Percentiles rank a stretch among this genome's conserved stretches.
phyloP scores from a whole-genome alignment of 352 stramenopile species.

The Phytophthora constricta region DNA sequence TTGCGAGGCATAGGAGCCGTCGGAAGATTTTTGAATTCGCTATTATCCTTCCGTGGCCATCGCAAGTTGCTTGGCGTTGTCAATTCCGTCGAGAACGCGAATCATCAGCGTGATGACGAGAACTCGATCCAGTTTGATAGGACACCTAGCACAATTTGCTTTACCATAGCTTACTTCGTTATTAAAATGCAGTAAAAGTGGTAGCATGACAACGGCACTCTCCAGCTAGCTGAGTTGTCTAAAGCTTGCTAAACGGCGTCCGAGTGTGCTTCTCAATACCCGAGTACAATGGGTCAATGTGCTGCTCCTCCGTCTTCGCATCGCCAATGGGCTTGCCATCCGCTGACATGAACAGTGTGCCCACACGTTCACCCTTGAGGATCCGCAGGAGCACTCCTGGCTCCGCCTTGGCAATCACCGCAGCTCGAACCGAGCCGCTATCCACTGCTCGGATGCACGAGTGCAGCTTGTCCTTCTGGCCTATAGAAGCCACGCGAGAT shows the following conservation, averaged over 20 bases:
- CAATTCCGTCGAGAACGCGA: too few relatives aligned
- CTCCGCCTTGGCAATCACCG: constrained; percentile 73
- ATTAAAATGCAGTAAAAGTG: neutral
- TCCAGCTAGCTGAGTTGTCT: neutral
- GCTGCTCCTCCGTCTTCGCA: constrained; percentile 42
- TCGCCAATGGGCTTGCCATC: constrained; percentile 57
- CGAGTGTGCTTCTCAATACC: constrained; percentile 49
- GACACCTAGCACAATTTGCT: too few relatives aligned
- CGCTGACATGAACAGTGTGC: constrained; percentile 67
- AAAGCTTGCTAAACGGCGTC: constrained; percentile 51
- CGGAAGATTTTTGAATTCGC: constrained; percentile 22
- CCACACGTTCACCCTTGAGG: constrained; percentile 69
- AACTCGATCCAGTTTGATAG: too few relatives aligned
- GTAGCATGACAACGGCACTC: neutral
- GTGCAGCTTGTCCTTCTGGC: constrained; percentile 84
- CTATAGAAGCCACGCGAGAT: constrained; percentile 65
- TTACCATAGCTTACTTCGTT: neutral
- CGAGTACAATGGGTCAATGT: constrained; percentile 77
- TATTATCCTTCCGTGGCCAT: neutral
- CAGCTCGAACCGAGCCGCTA: constrained; percentile 60
- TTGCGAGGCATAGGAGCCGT: too few relatives aligned
- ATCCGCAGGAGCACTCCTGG: constrained; percentile 66
- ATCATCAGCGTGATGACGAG: too few relatives aligned
- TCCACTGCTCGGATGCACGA: constrained; percentile 84
- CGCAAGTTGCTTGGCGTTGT: too few relatives aligned